phyloP scores from a whole-genome alignment of 2,329 filamentous ascomycete species.

The Fusarium sambucinum region DNA sequence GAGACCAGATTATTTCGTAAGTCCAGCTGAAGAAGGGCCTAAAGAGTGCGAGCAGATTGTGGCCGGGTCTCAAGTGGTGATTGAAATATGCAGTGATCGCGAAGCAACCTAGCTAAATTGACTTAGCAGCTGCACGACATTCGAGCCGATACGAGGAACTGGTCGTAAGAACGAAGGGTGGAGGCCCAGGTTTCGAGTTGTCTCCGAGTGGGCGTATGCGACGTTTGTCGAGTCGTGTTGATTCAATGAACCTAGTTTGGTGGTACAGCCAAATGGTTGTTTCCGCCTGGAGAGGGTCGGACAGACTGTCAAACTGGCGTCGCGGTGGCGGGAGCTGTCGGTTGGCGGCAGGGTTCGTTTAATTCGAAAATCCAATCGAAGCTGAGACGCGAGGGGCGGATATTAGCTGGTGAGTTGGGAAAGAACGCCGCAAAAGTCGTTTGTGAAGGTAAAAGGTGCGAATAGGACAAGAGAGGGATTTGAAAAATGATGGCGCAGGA shows the following conservation, averaged over 20 bases:
- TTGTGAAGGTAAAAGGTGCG: constrained; percentile 13
- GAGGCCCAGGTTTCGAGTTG: not conserved
- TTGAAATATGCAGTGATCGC: constrained; percentile 25
- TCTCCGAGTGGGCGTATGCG: constrained; percentile 17
- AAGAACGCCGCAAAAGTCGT: constrained; percentile 23
- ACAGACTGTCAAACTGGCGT: constrained; percentile 38
- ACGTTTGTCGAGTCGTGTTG: constrained; percentile 25
- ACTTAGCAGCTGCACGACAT: constrained; percentile 39
- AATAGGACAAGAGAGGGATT: constrained; percentile 26
- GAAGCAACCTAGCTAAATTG: constrained; percentile 26
- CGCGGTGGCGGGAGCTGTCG: constrained; percentile 36
- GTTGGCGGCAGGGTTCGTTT: constrained; percentile 37
- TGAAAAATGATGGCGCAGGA: constrained; percentile 37
- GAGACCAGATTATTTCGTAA: constrained; percentile 25
- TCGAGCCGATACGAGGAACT: constrained; percentile 9
- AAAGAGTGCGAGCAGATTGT: constrained; percentile 3
- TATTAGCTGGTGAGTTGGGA: constrained; percentile 29
- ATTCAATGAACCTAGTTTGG: constrained; percentile 28
- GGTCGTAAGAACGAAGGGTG: not conserved
- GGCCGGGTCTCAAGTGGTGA: constrained; percentile 2
- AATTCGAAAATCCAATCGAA: constrained; percentile 39
- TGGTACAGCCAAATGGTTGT: constrained; percentile 30
- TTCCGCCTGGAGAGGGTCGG: constrained; percentile 39
- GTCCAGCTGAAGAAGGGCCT: constrained; percentile 8
- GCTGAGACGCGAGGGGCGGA: constrained; percentile 30